Conservation (phyloP, 169 alveolate species). For the Eimeria praecox region DNA sequence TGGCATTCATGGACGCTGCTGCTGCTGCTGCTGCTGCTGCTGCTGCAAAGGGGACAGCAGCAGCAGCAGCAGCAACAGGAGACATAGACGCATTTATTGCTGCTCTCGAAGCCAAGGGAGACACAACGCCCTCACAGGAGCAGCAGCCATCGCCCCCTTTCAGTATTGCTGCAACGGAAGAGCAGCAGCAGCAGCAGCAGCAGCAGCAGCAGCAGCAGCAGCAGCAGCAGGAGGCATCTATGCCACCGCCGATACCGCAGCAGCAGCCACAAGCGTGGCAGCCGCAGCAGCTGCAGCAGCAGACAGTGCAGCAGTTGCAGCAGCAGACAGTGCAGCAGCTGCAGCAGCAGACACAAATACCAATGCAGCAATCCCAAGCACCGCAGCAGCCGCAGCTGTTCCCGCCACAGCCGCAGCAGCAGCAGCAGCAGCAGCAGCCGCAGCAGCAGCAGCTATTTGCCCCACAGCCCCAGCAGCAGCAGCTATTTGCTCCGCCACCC, state of each 20-base stretch:
- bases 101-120: conserved; percentile 17
- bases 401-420: conserved; percentile 16
- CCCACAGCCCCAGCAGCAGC: background rate
- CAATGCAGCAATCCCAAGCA: background rate
- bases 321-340: conserved; percentile 9
- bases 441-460: conserved; percentile 3
- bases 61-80: background rate
- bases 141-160: background rate
- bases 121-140: background rate
- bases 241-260: background rate
- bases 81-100: conserved; percentile 19
- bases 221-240: background rate
- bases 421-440: background rate
- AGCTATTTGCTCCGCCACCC: background rate
- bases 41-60: background rate
- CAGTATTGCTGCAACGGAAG: background rate
- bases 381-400: background rate
- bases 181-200: conserved; percentile 41
- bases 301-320: background rate
- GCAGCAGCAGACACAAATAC: background rate
- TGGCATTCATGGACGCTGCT: conserved; percentile 33
- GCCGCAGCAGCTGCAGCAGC: conserved; percentile 43
- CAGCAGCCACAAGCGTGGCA: conserved; percentile 33
- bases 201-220: conserved; percentile 33
- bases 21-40: conserved; percentile 17